Conservation (phyloP, 495 filamentous ascomycete genomes). For the Xylaria flabelliformis region DNA sequence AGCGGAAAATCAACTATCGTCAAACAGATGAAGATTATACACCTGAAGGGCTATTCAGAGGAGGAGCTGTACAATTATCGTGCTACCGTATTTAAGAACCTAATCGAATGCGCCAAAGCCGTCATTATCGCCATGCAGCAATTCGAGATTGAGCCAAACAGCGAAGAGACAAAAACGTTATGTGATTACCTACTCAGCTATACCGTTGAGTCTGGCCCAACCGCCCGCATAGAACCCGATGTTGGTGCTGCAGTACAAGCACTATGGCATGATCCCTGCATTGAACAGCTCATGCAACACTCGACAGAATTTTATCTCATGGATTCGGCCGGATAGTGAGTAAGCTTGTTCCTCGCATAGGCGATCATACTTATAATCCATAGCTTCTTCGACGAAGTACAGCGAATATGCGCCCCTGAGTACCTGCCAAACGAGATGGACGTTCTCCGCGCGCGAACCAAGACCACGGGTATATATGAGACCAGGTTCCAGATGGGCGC, state of each 20-base stretch:
- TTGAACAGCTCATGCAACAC: conserved; percentile 84
- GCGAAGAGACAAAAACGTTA: conserved; percentile 72
- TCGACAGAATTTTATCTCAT: conserved; percentile 98
- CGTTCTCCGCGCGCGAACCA: conserved; percentile 92
- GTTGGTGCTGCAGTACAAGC: conserved; percentile 83
- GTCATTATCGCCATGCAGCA: conserved; percentile 87
- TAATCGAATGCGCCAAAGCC: conserved; percentile 93
- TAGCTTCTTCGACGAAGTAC: conserved; percentile 95
- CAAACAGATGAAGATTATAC: conserved; percentile 99
- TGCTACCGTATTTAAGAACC: conserved; percentile 95
- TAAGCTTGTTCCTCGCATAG: conserved; percentile 14
- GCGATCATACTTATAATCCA: conserved; percentile 25
- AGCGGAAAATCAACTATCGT: conserved; percentile 99
- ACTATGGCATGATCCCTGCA: conserved; percentile 89
- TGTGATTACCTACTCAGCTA: conserved; percentile 85
- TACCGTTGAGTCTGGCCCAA: conserved; percentile 86
- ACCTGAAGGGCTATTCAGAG: conserved; percentile 92
- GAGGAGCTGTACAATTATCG: conserved; percentile 93
- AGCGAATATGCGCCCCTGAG: conserved; percentile 80
- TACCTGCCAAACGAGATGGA: conserved; percentile 93
- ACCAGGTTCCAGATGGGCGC: conserved; percentile 98
- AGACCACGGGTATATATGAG: conserved; percentile 99
- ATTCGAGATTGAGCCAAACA: conserved; percentile 78
- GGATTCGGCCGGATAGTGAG: conserved; percentile 98
- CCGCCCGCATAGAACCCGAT: conserved; percentile 75